Evolutionary conservation across 2,329 filamentous ascomycete genomes (phyloP), one percentile per base, ranked within the genome.

Genomic region (Moelleriella libera): DNA sequence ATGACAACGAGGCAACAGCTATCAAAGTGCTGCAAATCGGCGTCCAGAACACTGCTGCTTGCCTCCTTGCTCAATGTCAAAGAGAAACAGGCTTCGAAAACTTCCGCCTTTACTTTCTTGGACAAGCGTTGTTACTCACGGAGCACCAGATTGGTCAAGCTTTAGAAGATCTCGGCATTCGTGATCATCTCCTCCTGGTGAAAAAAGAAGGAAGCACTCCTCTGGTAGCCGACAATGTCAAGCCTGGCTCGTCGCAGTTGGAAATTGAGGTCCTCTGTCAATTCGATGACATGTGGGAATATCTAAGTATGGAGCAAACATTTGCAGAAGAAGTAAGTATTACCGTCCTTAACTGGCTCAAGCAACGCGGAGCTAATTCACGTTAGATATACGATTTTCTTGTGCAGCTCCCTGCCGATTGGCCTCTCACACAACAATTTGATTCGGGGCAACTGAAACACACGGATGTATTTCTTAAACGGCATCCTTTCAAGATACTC

Each of bases 221-320:
- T 7, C 63, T 66, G 4, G 63, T 68, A 48, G 59, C 71, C 30
- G 55, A 68, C 51, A 58, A 69, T 31, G 65, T 73, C 46, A 70
- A 68, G 51, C 72, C 64, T 46, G 78, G 68, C 45, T 75, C 68
- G 44, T 80, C 68, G 52, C 74, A 68, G 37, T 74, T 97, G 3
- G 88, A 97, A 59, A 73, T 78, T 10, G 85, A 90, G 55, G 81
- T 97, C 28, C 68, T 92, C 54, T 75, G 80, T 49, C 85, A 94
- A 61, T 94, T 95, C 57, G 76, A 86, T 47, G 81, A 90, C 51
- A 67, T 98, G 29, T 95, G 92, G 73, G 76, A 79, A 42, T 84
- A 90, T 57, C 71, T 97, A 47, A 79, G 80, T 52, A 76, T 89
- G 66, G 76, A 85, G 43, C 81, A 89, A 49, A 71, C 68, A 45